phyloP scores from a whole-genome alignment of 2,329 filamentous ascomycete species.

The Phaeosphaeria sp. region DNA sequence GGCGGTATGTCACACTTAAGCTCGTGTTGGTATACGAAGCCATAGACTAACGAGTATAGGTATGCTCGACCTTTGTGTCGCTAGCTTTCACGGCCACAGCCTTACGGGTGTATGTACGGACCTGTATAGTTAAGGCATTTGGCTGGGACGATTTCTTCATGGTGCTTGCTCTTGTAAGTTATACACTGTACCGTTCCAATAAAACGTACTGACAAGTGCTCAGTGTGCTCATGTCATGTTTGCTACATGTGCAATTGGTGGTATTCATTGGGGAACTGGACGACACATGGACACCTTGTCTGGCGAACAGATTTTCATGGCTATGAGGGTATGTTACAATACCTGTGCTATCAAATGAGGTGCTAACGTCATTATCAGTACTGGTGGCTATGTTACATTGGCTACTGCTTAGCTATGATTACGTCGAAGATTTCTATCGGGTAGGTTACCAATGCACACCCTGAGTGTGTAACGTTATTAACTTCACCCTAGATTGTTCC shows the following conservation, averaged over 20 bases:
- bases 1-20: conserved; percentile 31
- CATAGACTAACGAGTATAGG: conserved; percentile 21
- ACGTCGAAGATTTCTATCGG: conserved; percentile 42
- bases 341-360: not conserved
- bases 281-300: conserved; percentile 36
- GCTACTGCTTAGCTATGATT: conserved; percentile 43
- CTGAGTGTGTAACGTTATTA: not conserved
- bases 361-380: conserved; percentile 23
- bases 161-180: conserved; percentile 35
- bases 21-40: not conserved
- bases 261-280: conserved; percentile 41
- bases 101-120: conserved; percentile 51
- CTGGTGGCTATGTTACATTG: conserved; percentile 46
- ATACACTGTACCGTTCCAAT: not conserved
- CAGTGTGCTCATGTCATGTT: conserved; percentile 39
- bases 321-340: conserved; percentile 34
- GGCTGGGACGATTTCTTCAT: conserved; percentile 45
- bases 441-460: not conserved
- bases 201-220: conserved; percentile 3
- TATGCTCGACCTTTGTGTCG: conserved; percentile 47
- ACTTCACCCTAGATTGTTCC: conserved; percentile 25
- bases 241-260: conserved; percentile 37
- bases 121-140: conserved; percentile 48
- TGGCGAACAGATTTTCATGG: conserved; percentile 29
- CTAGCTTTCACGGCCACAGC: conserved; percentile 48